Evolutionary conservation across 176 grass and related monocot genomes (phyloP), one percentile per base, ranked within the genome.

Genomic region (Thalia dealbata): DNA sequence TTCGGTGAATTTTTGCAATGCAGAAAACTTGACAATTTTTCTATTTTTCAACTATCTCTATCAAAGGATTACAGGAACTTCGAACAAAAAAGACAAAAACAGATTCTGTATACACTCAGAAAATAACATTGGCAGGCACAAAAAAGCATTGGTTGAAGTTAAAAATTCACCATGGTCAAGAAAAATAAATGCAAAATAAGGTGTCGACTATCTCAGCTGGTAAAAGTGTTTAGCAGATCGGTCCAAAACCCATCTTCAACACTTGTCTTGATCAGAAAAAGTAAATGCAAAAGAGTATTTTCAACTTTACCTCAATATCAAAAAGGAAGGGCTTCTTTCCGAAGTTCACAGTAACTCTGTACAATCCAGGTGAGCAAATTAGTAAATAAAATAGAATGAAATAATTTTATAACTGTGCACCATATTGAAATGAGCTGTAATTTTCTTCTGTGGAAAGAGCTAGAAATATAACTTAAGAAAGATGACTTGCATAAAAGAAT

Each of bases 281-380:
- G 54, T 58, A 58, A 21, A n/a, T 38, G 32, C 32, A 38, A 4
- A 38, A 38, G 32, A 41, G 60, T 71, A 24, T 22, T 54, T 67
- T 58, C 54, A 28, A 46, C 27, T 50, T 25, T 73, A 97, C 93
- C 89, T 92, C 82, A 55, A 97, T 76, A 50, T 97, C 87, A 81
- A 96, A 97, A 90, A 82, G 78, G 79, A 92, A 97, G 2, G 81
- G 89, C 78, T 90, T 72, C 72, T 82, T 90, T 75, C 93, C 93
- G 69, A 92, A 96, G 76, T 92, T 92, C 50, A 92, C 87, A 28
- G 93, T 88, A 73, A 84, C 55, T 82, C 93, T 97, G 83, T 70
- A 83, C 19, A 73, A 77, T 54, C 64, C 72, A 87, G 61, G 61
- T 24, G 22, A 64, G 78, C 56, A 75, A 60, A 11, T 41, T 56